Evolutionary conservation across 2,329 filamentous ascomycete genomes (phyloP), one percentile per base, ranked within the genome.

Genomic region (Penicillium sp.): DNA sequence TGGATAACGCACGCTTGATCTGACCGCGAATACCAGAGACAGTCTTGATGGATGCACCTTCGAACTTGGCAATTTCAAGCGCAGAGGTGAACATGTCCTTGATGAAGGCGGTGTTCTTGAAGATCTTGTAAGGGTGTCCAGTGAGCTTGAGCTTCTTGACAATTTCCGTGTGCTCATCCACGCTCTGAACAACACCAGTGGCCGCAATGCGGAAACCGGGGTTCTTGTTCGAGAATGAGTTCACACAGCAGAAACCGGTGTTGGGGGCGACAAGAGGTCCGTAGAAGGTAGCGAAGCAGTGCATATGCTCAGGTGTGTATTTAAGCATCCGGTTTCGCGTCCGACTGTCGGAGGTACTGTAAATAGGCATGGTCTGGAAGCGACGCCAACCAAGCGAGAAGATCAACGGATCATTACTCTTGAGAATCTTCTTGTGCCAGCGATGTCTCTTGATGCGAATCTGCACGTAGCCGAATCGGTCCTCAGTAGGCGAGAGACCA

Each of bases 91-190:
- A 99, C 94, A 99, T 99, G 78, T 96, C 91, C 76, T 94, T 96
- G 79, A 99, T 92, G 74, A 99, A 99, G 39, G 94, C 93, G 0
- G 94, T 99, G 80, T 99, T 99, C 78, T 96, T 96, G 86, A 96
- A 97, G 76, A 97, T 96, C 79, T 97, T 97, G 83, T 94, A 96
- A 1, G 94, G 93, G 48, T 86, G 83, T 59, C 94, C 94, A 0
- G 92, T 97, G 49, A 99, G 85, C 77, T 99, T 99, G 71, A 99
- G 87, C 82, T 99, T 99, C 84, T 99, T 99, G 75, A 99, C 94
- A 64, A 99, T 97, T 74, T 99, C 94, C 3, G 91, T 93, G 41
- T 89, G 91, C 77, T 97, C 93, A 73, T 99, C 94, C 21, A 99
- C 94, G 70, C 89, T 93, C 63, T 97, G 81, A 5, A 99, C 91